Evolutionary conservation across 1,284 basidiomycete species (phyloP), one percentile per base, ranked within the genome.

Genomic region (Heimioporus retisporus): DNA sequence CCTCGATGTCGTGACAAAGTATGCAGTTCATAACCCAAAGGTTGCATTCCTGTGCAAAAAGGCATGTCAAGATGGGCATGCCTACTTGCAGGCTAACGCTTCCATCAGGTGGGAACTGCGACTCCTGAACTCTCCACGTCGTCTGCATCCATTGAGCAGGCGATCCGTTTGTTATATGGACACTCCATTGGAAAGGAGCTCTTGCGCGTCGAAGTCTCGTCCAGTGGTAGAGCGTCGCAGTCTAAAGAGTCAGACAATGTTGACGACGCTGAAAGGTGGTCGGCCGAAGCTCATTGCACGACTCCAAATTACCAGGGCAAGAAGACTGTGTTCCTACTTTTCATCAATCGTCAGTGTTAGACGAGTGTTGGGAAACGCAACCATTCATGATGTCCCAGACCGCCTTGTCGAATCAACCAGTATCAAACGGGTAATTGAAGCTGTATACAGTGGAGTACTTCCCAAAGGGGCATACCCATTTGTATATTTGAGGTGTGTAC

Each of bases 41-140:
- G 90, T 96, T 13, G 88, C 96, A 0, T 97, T 99, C 82, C 85
- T 91, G 5, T 97, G 96, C 84, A 97, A 96, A 79, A 98, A 97
- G 87, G 96, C 93, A 44, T 55, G 61, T 40, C n/a, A 11, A 28
- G 3, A 31, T 21, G 15, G 51, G 13, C 1, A 1, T 14, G 10
- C 42, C 42, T n/a, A 4, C 25, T 55, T n/a, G 10, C 21, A 51
- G 16, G 59, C 40, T 72, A 15, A 64, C 10, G 35, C n/a, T 21
- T 19, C 13, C 21, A 64, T 5, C 61, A 96, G 95, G 86, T 86
- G 5, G 93, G 93, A 23, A 90, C 89, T 2, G 77, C 88, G 4
- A 82, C 90, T 6, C 91, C 95, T 5, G 97, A 99, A 69, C 82
- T 99, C 16, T 92, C 94, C 6, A 97, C 96, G 0, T 91, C 94